Evolutionary conservation across 2,329 filamentous ascomycete genomes (phyloP), one percentile per base, ranked within the genome.

Genomic region (Macroventuria anomochaeta): DNA sequence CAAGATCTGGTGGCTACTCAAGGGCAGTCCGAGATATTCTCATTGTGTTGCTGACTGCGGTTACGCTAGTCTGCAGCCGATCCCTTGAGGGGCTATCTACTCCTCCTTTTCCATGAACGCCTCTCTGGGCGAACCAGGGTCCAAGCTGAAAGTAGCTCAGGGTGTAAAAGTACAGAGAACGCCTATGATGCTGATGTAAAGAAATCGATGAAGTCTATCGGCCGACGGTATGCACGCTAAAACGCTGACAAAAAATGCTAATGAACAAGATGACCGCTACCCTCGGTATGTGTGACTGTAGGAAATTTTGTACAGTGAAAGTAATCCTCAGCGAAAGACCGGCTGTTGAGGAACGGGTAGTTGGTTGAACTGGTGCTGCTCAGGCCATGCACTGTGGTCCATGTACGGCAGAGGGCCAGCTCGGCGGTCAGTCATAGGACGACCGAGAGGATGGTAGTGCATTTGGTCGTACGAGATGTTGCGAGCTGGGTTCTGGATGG

Each of bases 401-500:
- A 75, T 75, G 52, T 76, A 77, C 2, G 79, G 79, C 21, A 81
- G 64, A 21, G 74, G 74, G 12, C 79, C 79, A 29, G 69, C 71
- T 37, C 78, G 75, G 33, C 72, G 72, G 48, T 80, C 77, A 20
- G 78, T 79, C 50, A 71, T 74, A 3, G 78, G 77, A 52, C 78
- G 73, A 8, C 78, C 78, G 17, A 81, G 64, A 8, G 79, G 76
- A 58, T 81, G 79, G 52, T 81, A 81, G 43, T 80, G 79, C 79
- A 81, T 81, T 53, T 80, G 78, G 44, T 80, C 76, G 54, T 76
- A 74, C 33, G 73, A 73, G 15, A 80, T 73, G 31, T 74, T 75
- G 38, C 73, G 71, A 10, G 76, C 72, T 7, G 77, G 75, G 40
- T 78, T 76, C 41, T 93, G 88, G 58, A 96, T 83, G 7, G 91